Evolutionary conservation across 306 rosid genomes (phyloP).

Genomic region (Quercus rubra): DNA sequence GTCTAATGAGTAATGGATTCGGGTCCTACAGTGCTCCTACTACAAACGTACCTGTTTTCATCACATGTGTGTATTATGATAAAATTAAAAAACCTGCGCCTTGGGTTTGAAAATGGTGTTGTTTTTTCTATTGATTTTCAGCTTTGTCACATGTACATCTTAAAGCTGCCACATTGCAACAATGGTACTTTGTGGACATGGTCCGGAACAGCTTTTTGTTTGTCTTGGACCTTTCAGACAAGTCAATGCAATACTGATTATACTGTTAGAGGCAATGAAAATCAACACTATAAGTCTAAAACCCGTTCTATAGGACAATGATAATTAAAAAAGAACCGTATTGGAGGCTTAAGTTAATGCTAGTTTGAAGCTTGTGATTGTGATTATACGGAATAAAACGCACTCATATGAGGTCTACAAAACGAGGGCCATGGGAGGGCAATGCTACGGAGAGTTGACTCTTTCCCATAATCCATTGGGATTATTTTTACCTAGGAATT

Average conservation of each 20-base stretch:
- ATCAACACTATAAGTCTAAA: background rate
- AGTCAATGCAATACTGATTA: slow-evolving; percentile 19
- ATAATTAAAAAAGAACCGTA: background rate
- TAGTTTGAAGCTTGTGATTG: background rate
- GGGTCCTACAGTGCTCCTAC: slow-evolving; percentile 16
- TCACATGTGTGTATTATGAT: background rate
- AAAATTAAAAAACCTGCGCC: background rate
- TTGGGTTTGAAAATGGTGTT: slow-evolving; percentile 1
- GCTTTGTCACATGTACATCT: slow-evolving; percentile 21
- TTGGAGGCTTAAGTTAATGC: background rate
- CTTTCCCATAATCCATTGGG: too few species aligned
- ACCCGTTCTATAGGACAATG: background rate
- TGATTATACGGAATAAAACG: too few species aligned
- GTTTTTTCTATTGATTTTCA: background rate
- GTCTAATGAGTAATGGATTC: slow-evolving; percentile 27
- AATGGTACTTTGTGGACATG: slow-evolving; percentile 9
- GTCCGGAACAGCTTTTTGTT: slow-evolving; percentile 25
- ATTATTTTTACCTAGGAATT: too few species aligned
- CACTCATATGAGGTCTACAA: too few species aligned
- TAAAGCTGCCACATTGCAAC: slow-evolving; percentile 26
- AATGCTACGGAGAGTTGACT: too few species aligned
- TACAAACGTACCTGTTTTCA: background rate
- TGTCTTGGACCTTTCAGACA: slow-evolving; percentile 31
- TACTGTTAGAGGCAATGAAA: slow-evolving; percentile 6
- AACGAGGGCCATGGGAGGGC: too few species aligned